Percentiles rank a stretch among this genome's conserved stretches.
These are phyloP conservation scores for Cladophialophora carrionii DNA, from an alignment of 2,329 filamentous ascomycete genomes.

Conservation along the genomic window DNA sequence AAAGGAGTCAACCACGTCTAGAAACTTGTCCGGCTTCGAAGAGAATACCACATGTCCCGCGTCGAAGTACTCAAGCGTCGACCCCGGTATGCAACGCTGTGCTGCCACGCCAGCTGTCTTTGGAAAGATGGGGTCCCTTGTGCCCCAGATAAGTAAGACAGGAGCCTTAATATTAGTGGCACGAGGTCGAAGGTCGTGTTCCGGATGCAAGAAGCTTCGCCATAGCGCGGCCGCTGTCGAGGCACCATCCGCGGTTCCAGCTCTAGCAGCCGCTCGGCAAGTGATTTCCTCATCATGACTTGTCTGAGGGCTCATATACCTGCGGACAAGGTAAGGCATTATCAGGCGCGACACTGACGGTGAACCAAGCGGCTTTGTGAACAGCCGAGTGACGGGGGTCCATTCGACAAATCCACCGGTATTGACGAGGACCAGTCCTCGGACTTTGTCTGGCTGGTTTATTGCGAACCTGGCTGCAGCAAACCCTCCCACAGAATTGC, in stretches of 20 bases:
- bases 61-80: conserved; percentile 7
- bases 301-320: conserved; percentile 18
- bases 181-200: conserved; percentile 14
- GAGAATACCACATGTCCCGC: conserved; percentile 16
- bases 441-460: conserved; percentile 11
- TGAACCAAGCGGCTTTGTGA: conserved; percentile 6
- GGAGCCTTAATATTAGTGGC: conserved; percentile 9
- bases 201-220: conserved; percentile 13
- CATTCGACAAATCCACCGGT: conserved; percentile 7
- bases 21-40: conserved; percentile 12
- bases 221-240: conserved; percentile 4
- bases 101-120: neutral
- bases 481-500: conserved; percentile 18
- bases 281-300: conserved; percentile 15
- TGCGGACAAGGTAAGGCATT: conserved; percentile 9
- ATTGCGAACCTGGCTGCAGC: conserved; percentile 11
- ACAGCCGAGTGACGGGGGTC: conserved; percentile 10
- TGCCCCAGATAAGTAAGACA: conserved; percentile 11
- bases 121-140: conserved; percentile 10
- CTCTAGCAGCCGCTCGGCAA: conserved; percentile 2
- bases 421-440: conserved; percentile 10
- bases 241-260: conserved; percentile 7
- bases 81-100: neutral
- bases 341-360: conserved; percentile 5
- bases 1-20: neutral